Evolutionary conservation across 352 stramenopile genomes (phyloP), one percentile per base, ranked within the genome.

Genomic region (Phytophthora aleatoria): DNA sequence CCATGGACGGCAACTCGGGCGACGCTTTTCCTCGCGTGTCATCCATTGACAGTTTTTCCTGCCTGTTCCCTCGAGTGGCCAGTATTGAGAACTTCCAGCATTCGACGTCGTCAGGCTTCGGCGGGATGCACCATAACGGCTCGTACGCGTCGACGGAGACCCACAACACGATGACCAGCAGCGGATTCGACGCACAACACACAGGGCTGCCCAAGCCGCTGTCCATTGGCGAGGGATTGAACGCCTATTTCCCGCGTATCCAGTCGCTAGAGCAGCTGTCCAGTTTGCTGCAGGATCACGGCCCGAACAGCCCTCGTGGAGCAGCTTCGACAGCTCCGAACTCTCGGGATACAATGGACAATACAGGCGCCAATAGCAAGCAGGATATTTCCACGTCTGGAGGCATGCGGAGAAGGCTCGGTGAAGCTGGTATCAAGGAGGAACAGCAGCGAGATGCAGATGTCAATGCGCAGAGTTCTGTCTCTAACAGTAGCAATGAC

Each of bases 11-110:
- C 15, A 68, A 59, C 36, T 58, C 55, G 1, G 30, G 49, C 20
- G 77, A 85, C 41, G 60, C 64, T 7, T 85, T 89, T 31, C 84
- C 78, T 30, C 86, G 86, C 30, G 84, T 94, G 48, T 94, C 86
- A 35, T 92, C 83, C 7, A 92, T 94, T 53, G 86, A 94, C 71
- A 92, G 82, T 67, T 94, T 94, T 56, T 90, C 83, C 41, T 92
- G 82, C 28, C 50, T 94, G 11, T 94, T 94, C 55, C 86, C 86
- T 13, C 86, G 86, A 33, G 85, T 94, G 54, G 86, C 82, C 43
- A 92, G 83, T 53, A 85, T 94, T 50, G 86, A 94, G 50, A 90
- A 89, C 64, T 94, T 94, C 51, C 78, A 88, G 57, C 66, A 71
- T 26, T 45, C 64, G 1, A 57, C 69, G 20, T 69, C 54, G 10